Conservation (phyloP, 2,329 filamentous ascomycete species). For the Ustulina deusta region DNA sequence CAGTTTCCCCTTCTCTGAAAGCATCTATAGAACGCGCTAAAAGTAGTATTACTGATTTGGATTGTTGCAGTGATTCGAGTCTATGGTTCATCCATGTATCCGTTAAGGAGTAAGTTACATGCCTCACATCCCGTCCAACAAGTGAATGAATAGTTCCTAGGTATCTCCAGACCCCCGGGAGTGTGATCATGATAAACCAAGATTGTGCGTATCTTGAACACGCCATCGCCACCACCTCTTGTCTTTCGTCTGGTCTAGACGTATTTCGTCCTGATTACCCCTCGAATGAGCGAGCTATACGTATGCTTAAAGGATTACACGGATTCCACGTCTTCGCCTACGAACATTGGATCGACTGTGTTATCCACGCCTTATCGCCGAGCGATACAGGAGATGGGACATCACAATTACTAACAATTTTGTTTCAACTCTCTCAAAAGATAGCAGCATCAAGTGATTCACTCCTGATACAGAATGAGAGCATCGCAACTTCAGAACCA, state of each 20-base stretch:
- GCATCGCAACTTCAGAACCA: not conserved
- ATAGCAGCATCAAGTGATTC: not conserved
- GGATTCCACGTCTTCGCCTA: conserved; percentile 21
- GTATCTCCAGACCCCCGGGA: conserved; percentile 13
- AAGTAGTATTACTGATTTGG: not conserved
- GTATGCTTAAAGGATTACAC: conserved; percentile 23
- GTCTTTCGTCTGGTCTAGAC: conserved; percentile 21
- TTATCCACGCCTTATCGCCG: conserved; percentile 17
- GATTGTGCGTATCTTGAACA: conserved; percentile 26
- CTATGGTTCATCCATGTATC: conserved; percentile 28
- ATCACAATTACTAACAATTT: not conserved
- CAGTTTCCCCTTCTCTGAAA: not conserved
- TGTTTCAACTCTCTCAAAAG: conserved; percentile 18
- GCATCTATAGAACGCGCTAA: not conserved
- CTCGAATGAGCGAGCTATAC: not conserved
- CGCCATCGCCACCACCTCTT: conserved; percentile 14
- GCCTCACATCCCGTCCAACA: not conserved
- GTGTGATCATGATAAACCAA: conserved; percentile 7
- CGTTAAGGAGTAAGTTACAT: conserved; percentile 20
- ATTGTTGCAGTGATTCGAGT: conserved; percentile 15
- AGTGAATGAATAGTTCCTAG: not conserved
- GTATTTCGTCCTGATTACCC: conserved; percentile 9
- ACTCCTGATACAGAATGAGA: not conserved
- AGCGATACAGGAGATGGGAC: not conserved
- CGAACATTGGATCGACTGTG: conserved; percentile 23